Base-by-base conservation (phyloP, 352 stramenopile species). In the Globisporangium nagaii region DNA sequence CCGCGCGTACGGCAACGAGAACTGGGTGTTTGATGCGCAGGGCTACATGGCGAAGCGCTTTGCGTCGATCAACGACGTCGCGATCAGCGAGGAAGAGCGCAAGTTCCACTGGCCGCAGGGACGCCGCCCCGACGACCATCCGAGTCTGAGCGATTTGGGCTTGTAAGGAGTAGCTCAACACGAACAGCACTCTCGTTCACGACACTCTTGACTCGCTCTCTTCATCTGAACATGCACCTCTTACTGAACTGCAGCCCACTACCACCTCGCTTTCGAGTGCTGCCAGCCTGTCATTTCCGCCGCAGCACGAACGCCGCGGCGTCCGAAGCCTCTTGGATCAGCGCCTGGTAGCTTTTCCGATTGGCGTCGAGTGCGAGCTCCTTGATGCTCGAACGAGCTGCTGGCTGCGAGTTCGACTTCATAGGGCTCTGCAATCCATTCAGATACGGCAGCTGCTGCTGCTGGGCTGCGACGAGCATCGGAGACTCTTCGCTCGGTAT, bases 1-100 rank as follows among this genome's bases (percentile, higher is more conserved):
- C 37, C 84, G 86, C 12, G 69, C 83, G 22, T 90, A 96, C 52
- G 88, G 88, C 43, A 96, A 96, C 45, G 88, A 96, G 61, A 93
- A 96, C 63, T 96, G 88, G 86, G 78, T 84, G 48, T 96, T 96
- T 60, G 72, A 96, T 39, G 71, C 71, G 8, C 31, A 79, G 20
- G 88, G 88, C 3, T 75, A 79, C 56, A 96, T 96, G 86, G 68
- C 80, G n/a, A 65, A 81, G 66, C 83, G 88, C 42, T 87, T 86
- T 67, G 86, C 86, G 25, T 84, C 63, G 44, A 95, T 96, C 70
- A 96, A 96, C 58, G 86, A 96, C 64, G 60, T 95, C 0, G 50
- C 68, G 0, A 96, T 96, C 56, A 20, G 58, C 11, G 82, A 79
- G 34, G 57, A 60, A 28, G 84, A 96, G 35, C 80, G 88, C 56